Evolutionary conservation across 345 rosid genomes (phyloP).

Genomic region (Excoecaria cochinchinensis): DNA sequence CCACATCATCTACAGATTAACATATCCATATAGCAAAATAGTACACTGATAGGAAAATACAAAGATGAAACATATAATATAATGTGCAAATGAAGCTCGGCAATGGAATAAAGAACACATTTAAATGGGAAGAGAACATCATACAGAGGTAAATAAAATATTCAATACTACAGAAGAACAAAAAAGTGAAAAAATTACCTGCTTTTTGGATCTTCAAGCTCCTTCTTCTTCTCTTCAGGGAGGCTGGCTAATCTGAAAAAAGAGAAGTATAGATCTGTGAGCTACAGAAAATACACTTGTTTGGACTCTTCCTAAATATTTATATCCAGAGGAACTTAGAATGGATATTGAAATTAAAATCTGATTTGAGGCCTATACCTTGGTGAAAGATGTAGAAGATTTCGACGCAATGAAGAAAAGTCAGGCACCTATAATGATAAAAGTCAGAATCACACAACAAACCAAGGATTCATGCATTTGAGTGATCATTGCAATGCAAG

Average conservation of each 20-base stretch:
- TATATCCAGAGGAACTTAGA: neutral
- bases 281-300: neutral
- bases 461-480: neutral
- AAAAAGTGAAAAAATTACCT: conserved; percentile 41
- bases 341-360: neutral
- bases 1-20: neutral
- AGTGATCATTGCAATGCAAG: neutral
- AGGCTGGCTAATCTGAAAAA: conserved; percentile 65
- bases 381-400: conserved; percentile 72
- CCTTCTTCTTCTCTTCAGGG: conserved; percentile 74
- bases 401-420: conserved; percentile 58
- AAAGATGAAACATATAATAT: neutral
- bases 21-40: neutral
- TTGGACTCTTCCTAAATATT: neutral
- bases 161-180: neutral
- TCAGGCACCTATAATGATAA: conserved; percentile 72
- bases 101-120: neutral
- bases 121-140: neutral
- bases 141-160: neutral
- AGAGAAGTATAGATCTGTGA: conserved; percentile 17
- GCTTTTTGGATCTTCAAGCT: conserved; percentile 83
- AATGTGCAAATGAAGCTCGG: neutral
- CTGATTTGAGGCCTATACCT: conserved; percentile 41
- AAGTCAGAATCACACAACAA: conserved; percentile 15
- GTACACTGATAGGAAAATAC: neutral